Percentiles rank a stretch among this genome's conserved stretches.
Evolutionary conservation across 2,329 filamentous ascomycete genomes (phyloP).

Genomic region (Aspergillus hiratsukae): DNA sequence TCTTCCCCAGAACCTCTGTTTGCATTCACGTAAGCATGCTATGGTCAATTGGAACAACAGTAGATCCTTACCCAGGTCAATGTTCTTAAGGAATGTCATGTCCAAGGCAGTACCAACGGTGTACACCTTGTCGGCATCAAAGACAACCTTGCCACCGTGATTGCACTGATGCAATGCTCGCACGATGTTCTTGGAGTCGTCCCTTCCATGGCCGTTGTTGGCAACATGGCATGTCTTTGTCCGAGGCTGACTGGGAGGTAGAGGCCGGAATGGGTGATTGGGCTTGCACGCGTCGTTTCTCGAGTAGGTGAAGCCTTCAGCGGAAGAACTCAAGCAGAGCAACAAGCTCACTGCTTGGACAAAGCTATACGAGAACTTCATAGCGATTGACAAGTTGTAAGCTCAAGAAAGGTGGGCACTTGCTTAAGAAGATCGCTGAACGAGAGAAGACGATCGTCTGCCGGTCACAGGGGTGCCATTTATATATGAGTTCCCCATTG

Average conservation of each 20-base stretch:
- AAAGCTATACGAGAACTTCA: slow-evolving; percentile 24
- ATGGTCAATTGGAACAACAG: not conserved
- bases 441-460: not conserved
- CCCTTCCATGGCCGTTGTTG: slow-evolving; percentile 28
- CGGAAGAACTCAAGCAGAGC: slow-evolving; percentile 15
- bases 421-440: not conserved
- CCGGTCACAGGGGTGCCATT: not conserved
- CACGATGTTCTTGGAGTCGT: slow-evolving; percentile 52
- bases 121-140: slow-evolving; percentile 54
- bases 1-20: slow-evolving; percentile 54
- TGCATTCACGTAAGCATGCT: not conserved
- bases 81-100: slow-evolving; percentile 58
- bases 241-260: slow-evolving; percentile 22
- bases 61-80: slow-evolving; percentile 53
- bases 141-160: slow-evolving; percentile 58
- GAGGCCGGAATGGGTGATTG: slow-evolving; percentile 25
- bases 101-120: slow-evolving; percentile 62
- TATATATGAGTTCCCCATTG: not conserved
- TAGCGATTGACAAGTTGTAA: slow-evolving; percentile 6
- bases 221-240: slow-evolving; percentile 27
- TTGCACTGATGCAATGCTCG: slow-evolving; percentile 57
- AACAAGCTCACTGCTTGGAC: slow-evolving; percentile 18
- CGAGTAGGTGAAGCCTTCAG: slow-evolving; percentile 16
- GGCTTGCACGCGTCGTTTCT: slow-evolving; percentile 25
- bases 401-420: not conserved